phyloP scores from a whole-genome alignment of 169 alveolate species.

The Cryptosporidium sp. region DNA sequence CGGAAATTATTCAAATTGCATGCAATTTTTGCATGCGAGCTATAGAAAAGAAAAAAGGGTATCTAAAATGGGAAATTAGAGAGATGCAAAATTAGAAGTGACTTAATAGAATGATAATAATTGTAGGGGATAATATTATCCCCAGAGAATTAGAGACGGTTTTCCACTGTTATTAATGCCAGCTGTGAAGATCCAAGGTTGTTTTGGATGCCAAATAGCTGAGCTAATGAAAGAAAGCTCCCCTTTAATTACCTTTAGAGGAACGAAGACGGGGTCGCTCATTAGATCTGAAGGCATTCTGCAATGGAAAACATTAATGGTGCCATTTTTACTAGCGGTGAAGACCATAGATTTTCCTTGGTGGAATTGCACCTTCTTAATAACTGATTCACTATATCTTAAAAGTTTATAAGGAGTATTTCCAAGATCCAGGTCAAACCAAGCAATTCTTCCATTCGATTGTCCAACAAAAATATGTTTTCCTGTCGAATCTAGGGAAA shows the following conservation, averaged over 20 bases:
- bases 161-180: conserved; percentile 16
- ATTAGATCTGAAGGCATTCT: conserved; percentile 84
- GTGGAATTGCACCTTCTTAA: conserved; percentile 82
- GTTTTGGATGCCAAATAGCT: conserved; percentile 86
- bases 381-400: conserved; percentile 87
- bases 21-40: background rate
- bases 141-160: conserved; percentile 54
- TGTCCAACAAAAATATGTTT: conserved; percentile 89
- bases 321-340: conserved; percentile 85
- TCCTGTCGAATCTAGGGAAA: conserved; percentile 88
- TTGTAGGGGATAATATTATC: background rate
- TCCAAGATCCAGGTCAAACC: conserved; percentile 90
- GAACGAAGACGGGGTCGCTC: conserved; percentile 87
- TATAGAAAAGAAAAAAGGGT: background rate
- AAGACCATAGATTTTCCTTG: conserved; percentile 85
- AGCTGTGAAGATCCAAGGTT: conserved; percentile 84
- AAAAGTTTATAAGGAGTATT: conserved; percentile 86
- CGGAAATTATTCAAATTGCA: background rate
- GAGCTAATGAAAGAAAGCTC: conserved; percentile 81
- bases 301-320: conserved; percentile 87
- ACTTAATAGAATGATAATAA: background rate
- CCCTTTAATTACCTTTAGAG: conserved; percentile 86
- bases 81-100: background rate
- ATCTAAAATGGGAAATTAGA: no score
- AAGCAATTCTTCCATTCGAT: conserved; percentile 87